Base-by-base conservation (phyloP, 495 filamentous ascomycete species). In the Tuber borchii region DNA sequence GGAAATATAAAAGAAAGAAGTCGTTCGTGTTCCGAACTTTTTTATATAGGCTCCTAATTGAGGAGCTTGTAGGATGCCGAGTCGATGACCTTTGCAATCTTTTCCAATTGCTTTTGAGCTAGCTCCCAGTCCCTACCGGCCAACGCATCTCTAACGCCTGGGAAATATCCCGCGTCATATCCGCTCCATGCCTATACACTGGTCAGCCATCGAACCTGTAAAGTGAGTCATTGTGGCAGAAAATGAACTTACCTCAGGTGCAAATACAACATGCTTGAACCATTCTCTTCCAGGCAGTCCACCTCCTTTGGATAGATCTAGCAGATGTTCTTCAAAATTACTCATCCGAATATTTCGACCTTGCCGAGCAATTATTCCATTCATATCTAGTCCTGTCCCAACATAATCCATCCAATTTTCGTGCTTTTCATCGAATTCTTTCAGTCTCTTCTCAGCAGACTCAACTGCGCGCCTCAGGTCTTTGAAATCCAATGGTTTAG, bases 261-360 rank as follows among this genome's bases (percentile, higher is more conserved):
- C 94, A 80, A 93, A 95, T 71, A 99, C 78, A 80, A 97, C 88
- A 85, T 99, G 96, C 83, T 95, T 97, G 87, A 93, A 99, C 85
- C 97, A 96, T 39, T 92, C 92, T 76, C 95, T 90, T 81, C 93
- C 92, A 44, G 93, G 94, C 88, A 96, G 90, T 70, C 95, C 93
- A 48, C 81, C 81, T 22, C 72, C 75, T 0, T 74, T 51, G n/a
- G 88, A 88, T 74, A 92, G 80, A 83, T 98, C 95, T 69, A 97
- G 84, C 70, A 99, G 83, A 84, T 93, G 86, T 5, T 90, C 90
- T 80, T 99, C 95, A 81, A 98, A 97, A 71, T 86, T 86, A 16
- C 89, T 89, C 90, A 93, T 90, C 65, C 90, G 86, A 43, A 84
- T 85, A 78, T 95, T 95, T 19, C 88, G 37, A 37, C 77, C 79